Evolutionary conservation across 306 rosid species (phyloP).

Genomic region (Arachis hypogaea): DNA sequence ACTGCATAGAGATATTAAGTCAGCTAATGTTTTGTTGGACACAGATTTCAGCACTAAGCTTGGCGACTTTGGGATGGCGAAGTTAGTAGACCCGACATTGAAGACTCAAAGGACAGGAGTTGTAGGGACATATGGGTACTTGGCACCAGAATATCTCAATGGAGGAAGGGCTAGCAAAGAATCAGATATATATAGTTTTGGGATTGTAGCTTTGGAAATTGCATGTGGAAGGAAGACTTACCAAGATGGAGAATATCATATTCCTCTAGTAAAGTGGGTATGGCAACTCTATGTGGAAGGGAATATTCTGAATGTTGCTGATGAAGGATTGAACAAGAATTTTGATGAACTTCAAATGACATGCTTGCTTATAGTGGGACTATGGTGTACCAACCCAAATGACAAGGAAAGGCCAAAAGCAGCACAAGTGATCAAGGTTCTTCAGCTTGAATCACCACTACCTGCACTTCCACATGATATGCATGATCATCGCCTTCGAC

Average conservation of each 20-base stretch:
- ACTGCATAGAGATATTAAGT: constrained; percentile 64
- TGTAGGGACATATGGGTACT: constrained; percentile 55
- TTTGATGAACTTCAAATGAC: constrained; percentile 43
- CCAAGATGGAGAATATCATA: constrained; percentile 47
- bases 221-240: constrained; percentile 62
- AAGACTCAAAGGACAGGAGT: constrained; percentile 47
- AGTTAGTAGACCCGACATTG: constrained; percentile 50
- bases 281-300: constrained; percentile 49
- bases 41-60: constrained; percentile 56
- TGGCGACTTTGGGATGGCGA: constrained; percentile 65
- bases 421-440: constrained; percentile 49
- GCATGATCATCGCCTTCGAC: constrained; percentile 32
- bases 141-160: constrained; percentile 54
- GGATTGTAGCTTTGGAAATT: constrained; percentile 65
- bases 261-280: constrained; percentile 41
- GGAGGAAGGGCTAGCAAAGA: constrained; percentile 54
- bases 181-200: constrained; percentile 65
- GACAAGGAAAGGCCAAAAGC: constrained; percentile 53
- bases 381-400: constrained; percentile 54
- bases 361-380: constrained; percentile 44
- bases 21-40: constrained; percentile 61
- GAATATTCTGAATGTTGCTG: constrained; percentile 43
- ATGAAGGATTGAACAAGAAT: constrained; percentile 34
- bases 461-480: constrained; percentile 48
- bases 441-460: constrained; percentile 38